Evolutionary conservation across 257 asterid species (phyloP).

Genomic region (Fraxinus quadrangulata): DNA sequence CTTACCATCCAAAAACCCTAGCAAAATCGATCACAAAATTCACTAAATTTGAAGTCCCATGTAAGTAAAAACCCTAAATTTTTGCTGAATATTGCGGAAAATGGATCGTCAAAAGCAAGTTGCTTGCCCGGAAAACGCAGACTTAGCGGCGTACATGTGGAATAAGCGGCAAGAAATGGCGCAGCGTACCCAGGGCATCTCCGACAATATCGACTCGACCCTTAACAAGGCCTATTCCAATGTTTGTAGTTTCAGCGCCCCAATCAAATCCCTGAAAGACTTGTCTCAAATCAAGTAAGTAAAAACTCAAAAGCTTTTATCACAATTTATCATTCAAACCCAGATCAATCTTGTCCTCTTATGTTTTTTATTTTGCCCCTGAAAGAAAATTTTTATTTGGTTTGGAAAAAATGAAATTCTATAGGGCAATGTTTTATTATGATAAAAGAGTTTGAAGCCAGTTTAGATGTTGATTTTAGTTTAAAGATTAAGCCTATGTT

Average conservation of each 20-base stretch:
- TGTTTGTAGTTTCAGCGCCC: slow-evolving; percentile 59
- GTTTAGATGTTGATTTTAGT: background rate
- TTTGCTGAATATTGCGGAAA: background rate
- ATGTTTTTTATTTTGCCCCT: background rate
- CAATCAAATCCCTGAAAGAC: slow-evolving; percentile 64
- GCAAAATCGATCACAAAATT: background rate
- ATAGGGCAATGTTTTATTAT: background rate
- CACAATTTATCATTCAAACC: background rate
- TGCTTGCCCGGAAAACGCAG: slow-evolving; percentile 67
- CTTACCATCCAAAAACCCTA: background rate
- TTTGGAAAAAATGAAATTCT: background rate
- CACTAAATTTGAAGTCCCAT: background rate
- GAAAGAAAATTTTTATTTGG: background rate
- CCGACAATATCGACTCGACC: slow-evolving; percentile 70
- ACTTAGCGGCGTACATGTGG: slow-evolving; percentile 61
- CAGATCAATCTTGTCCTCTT: background rate
- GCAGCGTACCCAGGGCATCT: slow-evolving; percentile 65
- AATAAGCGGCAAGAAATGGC: slow-evolving; percentile 71
- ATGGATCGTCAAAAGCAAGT: slow-evolving; percentile 54
- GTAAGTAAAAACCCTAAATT: background rate
- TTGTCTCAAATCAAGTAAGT: slow-evolving; percentile 80
- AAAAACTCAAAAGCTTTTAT: background rate
- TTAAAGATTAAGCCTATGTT: background rate
- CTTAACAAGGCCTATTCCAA: slow-evolving; percentile 70
- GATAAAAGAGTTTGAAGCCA: background rate